These are phyloP conservation scores for Monosporascus sp. DNA, from an alignment of 2,329 filamentous ascomycete species.

Conservation along the genomic window DNA sequence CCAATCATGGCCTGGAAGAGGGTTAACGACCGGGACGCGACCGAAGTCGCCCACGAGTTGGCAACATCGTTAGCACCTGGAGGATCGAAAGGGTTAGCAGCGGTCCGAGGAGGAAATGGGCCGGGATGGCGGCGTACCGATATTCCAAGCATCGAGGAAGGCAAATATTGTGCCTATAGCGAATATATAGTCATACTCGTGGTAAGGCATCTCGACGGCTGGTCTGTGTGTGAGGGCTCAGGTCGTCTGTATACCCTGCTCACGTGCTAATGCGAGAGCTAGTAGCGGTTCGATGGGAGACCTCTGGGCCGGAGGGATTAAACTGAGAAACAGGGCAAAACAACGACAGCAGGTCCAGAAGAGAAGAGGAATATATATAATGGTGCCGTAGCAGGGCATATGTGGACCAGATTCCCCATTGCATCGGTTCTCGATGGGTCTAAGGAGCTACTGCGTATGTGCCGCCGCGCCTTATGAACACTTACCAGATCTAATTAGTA, in stretches of 20 bases:
- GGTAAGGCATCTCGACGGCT: constrained; percentile 26
- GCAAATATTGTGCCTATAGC: constrained; percentile 61
- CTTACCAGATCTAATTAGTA: too few relatives aligned
- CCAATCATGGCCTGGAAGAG: constrained; percentile 55
- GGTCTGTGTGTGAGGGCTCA: neutral
- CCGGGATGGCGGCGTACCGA: constrained; percentile 33
- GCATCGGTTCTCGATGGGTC: neutral
- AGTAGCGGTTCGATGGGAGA: neutral
- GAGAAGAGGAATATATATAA: neutral
- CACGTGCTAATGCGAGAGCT: neutral
- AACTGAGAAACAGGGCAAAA: neutral
- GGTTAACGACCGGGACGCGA: constrained; percentile 61
- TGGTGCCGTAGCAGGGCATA: neutral
- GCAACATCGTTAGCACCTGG: constrained; percentile 59
- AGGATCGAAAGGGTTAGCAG: constrained; percentile 1
- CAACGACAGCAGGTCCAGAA: neutral
- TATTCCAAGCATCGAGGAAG: constrained; percentile 62
- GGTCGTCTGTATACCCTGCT: neutral
- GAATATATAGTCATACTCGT: constrained; percentile 58
- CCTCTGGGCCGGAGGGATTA: neutral
- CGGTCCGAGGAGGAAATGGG: neutral
- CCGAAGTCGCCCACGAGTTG: constrained; percentile 70
- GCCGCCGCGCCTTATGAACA: neutral
- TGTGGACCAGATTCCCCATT: neutral
- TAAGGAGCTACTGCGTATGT: neutral